Evolutionary conservation across 179 eudicot species (phyloP), one percentile per base, ranked within the genome.

Genomic region (Heliamphora ciliata): DNA sequence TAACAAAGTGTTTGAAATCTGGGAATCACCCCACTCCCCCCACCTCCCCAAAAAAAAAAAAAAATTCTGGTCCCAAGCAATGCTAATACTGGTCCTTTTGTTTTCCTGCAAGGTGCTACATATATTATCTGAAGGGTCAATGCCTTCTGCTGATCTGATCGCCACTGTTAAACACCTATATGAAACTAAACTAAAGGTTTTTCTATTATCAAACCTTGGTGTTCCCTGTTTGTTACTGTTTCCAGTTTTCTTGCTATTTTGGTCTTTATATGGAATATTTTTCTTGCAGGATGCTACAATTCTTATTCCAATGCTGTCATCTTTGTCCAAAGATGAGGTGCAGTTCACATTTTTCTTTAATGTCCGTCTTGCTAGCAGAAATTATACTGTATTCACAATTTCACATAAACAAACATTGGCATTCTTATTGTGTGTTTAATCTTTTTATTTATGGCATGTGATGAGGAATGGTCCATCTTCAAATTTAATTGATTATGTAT

Each of bases 171-270:
- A 91, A 84, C 93, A 87, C 80, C 82, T 94, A 81, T 94, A 94
- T 77, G 98, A 96, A 84, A 96, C 97, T 61, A 96, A 89, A 85
- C 83, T 94, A 79, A 93, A 94, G 98, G 98, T 94, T 86, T 68
- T 68, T 75, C 73, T 4, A 72, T 81, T 18, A 47, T 46, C 59
- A 51, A 66, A 67, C 46, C 65, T 67, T 80, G 56, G 31, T 55
- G 63, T 17, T 56, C 50, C 17, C 60, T 68, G 8, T 66, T 58
- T 0, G 0, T 13, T 18, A 47, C 10, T 70, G 9, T 47, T 54
- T 13, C 61, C 51, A 0, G 4, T 24, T 40, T 51, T 64, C 11
- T 76, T 84, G 79, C 18, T 75, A 40, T 78, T 59, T 54, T 54
- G 80, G 18, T 59, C 67, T 79, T 77, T 83, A 77, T 59, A 54